Base-by-base conservation (phyloP, 2,329 filamentous ascomycete species). In the Boeremia exigua region DNA sequence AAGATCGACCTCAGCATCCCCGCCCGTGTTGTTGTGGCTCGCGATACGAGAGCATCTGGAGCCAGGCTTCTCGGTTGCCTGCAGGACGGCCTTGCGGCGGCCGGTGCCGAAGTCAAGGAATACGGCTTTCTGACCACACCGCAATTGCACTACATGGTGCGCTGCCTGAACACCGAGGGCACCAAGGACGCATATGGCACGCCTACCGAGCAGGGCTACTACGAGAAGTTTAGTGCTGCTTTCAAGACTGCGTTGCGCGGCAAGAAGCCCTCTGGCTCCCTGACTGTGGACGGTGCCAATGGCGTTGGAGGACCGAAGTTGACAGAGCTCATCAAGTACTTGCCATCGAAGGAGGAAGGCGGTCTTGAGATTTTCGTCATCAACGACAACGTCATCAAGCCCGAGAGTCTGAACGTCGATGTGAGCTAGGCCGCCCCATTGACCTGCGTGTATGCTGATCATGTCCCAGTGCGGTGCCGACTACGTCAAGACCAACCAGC, bases 141-240 rank as follows among this genome's bases (percentile, higher is more conserved):
- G n/a, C 95, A 98, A 79, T 84, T 99, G 55, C 95, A 99, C 81
- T 99, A 99, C 78, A 83, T 98, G 62, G 94, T 94, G 29, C 91
- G 95, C 62, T 96, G 93, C 77, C 86, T 92, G 78, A 99, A 99
- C 80, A 98, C 94, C 1, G 85, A 95, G 68, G 91, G 90, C 58
- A 96, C 91, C 2, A 88, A 90, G 52, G 88, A 92, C 66, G 86
- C 92, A 15, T 99, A 98, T 73, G 95, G 95, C 54, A 87, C 92
- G 72, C 86, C 92, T 48, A 96, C 90, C 59, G 94, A 98, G 80
- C 82, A 86, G 55, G 95, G 95, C 32, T 99, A 99, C 80, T 98
- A 98, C 77, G 86, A 95, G 79, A 99, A 99, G 82, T 85, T 97
- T 49, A 85, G 86, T 36, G 83, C 86, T 56, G 93, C 95, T 19